Evolutionary conservation across 108 stramenopile genomes (phyloP).

Genomic region (Conticribra weissflogii): DNA sequence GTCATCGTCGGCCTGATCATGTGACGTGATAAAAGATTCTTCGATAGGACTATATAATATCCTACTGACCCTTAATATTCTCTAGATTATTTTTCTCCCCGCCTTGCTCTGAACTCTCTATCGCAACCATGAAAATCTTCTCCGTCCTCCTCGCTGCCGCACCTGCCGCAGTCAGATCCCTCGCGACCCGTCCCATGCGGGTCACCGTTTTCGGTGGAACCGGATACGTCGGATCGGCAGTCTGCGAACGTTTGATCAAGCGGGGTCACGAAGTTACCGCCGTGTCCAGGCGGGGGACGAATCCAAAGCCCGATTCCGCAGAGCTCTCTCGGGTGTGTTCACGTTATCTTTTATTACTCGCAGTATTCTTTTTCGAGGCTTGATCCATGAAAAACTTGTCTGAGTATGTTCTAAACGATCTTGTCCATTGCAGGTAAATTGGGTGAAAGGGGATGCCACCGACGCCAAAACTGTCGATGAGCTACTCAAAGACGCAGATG

Average conservation of each 20-base stretch:
- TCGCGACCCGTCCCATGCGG: conserved; percentile 33
- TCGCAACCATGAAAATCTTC: conserved; percentile 15
- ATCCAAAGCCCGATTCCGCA: conserved; percentile 54
- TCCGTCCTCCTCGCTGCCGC: conserved; percentile 10
- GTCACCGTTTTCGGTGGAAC: conserved; percentile 54
- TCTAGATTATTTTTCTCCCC: no score
- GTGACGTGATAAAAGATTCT: no score
- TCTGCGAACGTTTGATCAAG: conserved; percentile 55
- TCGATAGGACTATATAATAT: no score
- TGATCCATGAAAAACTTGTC: neutral
- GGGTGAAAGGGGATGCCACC: conserved; percentile 61
- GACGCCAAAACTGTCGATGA: conserved; percentile 42
- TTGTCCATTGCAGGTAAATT: conserved; percentile 37
- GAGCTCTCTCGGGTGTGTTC: conserved; percentile 41
- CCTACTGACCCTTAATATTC: no score
- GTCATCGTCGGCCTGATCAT: no score
- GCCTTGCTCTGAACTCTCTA: neutral
- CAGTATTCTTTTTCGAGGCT: no score
- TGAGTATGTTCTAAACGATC: neutral
- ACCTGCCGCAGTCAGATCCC: conserved; percentile 12
- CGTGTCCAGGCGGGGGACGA: conserved; percentile 52
- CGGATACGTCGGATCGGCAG: conserved; percentile 63
- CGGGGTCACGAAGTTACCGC: conserved; percentile 58
- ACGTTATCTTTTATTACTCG: no score
- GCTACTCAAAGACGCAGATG: conserved; percentile 50